phyloP scores from a whole-genome alignment of 1,284 basidiomycete genomes.

The Ustilago nuda region DNA sequence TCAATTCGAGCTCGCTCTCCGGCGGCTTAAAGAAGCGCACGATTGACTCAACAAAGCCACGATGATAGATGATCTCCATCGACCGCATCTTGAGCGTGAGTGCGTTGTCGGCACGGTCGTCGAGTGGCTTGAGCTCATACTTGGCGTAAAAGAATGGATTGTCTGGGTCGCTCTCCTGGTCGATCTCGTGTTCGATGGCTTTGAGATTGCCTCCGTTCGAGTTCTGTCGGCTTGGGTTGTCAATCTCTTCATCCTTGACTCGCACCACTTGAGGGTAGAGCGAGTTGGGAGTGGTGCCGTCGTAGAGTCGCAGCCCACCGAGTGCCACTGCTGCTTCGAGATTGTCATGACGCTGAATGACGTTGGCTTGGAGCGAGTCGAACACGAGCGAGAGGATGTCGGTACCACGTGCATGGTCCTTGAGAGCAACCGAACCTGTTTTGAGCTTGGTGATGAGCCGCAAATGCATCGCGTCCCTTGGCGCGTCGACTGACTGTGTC shows the following conservation, averaged over 20 bases:
- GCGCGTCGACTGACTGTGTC: conserved; percentile 70
- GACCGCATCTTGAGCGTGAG: conserved; percentile 91
- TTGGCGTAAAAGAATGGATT: conserved; percentile 93
- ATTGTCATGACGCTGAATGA: conserved; percentile 88
- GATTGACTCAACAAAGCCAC: conserved; percentile 91
- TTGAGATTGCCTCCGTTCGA: conserved; percentile 50
- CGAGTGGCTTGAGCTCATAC: conserved; percentile 92
- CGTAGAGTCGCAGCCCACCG: conserved; percentile 88
- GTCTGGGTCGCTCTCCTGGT: conserved; percentile 63
- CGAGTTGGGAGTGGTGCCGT: conserved; percentile 85
- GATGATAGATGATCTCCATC: conserved; percentile 98
- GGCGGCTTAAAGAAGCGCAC: conserved; percentile 95
- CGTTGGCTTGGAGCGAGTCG: conserved; percentile 85
- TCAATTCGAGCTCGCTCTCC: conserved; percentile 92
- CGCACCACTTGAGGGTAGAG: conserved; percentile 92
- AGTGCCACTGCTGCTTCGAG: conserved; percentile 85
- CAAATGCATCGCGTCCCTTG: conserved; percentile 84
- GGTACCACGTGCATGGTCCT: conserved; percentile 54
- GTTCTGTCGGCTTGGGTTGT: conserved; percentile 42
- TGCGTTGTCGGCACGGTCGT: conserved; percentile 91
- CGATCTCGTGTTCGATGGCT: conserved; percentile 63
- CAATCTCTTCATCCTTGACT: conserved; percentile 77
- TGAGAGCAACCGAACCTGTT: conserved; percentile 63
- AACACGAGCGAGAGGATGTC: conserved; percentile 91
- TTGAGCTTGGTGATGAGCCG: conserved; percentile 76